Evolutionary conservation across 208 protist species (phyloP).

Genomic region (Acanthamoeba culbertsoni): DNA sequence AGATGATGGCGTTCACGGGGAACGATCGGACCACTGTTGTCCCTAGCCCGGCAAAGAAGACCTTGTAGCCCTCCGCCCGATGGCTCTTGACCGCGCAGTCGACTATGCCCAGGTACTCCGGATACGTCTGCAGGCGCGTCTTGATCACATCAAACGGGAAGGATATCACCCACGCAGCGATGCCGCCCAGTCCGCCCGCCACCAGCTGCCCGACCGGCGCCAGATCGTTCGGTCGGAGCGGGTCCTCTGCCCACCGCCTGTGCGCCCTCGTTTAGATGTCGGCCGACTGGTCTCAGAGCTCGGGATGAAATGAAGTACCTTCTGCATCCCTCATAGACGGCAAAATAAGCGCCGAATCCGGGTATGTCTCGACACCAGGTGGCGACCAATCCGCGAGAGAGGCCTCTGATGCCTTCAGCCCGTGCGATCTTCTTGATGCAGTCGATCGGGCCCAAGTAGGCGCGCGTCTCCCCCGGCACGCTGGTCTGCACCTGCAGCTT

Average conservation of each 20-base stretch:
- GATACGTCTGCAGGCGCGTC: not conserved
- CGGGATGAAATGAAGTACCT: not conserved
- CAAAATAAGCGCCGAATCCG: constrained; percentile 68
- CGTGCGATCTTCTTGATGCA: constrained; percentile 65
- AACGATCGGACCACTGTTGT: constrained; percentile 11
- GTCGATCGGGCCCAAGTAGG: constrained; percentile 68
- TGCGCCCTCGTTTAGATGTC: not conserved
- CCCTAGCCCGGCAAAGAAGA: constrained; percentile 9
- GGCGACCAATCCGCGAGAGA: constrained; percentile 58
- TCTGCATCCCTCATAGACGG: constrained; percentile 55
- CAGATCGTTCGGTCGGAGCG: not conserved
- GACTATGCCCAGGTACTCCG: not conserved
- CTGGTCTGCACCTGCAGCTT: not conserved
- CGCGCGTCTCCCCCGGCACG: not conserved
- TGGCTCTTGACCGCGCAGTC: constrained; percentile 14
- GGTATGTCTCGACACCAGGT: constrained; percentile 63
- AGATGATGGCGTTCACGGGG: constrained; percentile 48
- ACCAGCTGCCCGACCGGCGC: not conserved
- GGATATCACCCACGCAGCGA: constrained; percentile 1
- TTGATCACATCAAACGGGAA: constrained; percentile 41
- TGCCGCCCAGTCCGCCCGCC: constrained; percentile 12
- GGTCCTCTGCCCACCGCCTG: not conserved
- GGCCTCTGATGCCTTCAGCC: constrained; percentile 35
- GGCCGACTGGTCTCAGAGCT: not conserved
- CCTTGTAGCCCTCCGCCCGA: not conserved